phyloP scores from a whole-genome alignment of 2,329 filamentous ascomycete genomes.

The Stemphylium lycopersici region DNA sequence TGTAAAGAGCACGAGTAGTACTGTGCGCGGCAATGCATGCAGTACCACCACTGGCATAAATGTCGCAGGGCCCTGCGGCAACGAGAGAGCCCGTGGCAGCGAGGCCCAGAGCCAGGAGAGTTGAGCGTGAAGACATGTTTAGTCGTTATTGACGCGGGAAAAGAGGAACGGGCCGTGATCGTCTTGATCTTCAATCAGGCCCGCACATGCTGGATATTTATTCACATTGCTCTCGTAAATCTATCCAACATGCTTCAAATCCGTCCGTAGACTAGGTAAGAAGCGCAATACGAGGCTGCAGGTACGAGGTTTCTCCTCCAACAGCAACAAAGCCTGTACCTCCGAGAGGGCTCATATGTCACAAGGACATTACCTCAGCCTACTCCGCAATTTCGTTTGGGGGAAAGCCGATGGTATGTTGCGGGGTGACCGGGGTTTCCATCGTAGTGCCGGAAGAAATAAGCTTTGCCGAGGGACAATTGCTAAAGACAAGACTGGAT shows the following conservation, averaged over 20 bases:
- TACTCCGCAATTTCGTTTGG: not conserved
- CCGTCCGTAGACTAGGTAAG: slow-evolving; percentile 1
- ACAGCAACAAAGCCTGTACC: not conserved
- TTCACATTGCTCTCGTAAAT: not conserved
- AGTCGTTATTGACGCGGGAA: not conserved
- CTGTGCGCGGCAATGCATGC: slow-evolving; percentile 70
- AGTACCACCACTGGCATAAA: slow-evolving; percentile 64
- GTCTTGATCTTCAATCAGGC: not conserved
- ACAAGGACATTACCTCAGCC: not conserved
- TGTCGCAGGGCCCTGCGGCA: slow-evolving; percentile 64
- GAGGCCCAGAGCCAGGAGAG: slow-evolving; percentile 18
- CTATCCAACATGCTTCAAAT: not conserved
- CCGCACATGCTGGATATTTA: not conserved
- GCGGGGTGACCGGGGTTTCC: slow-evolving; percentile 7
- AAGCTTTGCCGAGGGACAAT: slow-evolving; percentile 15
- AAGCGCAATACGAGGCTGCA: not conserved
- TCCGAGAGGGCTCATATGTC: not conserved
- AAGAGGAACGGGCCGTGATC: not conserved
- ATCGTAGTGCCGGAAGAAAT: slow-evolving; percentile 8
- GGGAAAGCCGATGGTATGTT: not conserved
- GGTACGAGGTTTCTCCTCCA: slow-evolving; percentile 8
- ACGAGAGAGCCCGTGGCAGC: slow-evolving; percentile 15
- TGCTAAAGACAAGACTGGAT: slow-evolving; percentile 1
- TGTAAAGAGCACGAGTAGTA: slow-evolving; percentile 69
- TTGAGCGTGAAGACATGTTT: slow-evolving; percentile 16